Conservation (phyloP, 441 rosid species). For the Croton setiger region DNA sequence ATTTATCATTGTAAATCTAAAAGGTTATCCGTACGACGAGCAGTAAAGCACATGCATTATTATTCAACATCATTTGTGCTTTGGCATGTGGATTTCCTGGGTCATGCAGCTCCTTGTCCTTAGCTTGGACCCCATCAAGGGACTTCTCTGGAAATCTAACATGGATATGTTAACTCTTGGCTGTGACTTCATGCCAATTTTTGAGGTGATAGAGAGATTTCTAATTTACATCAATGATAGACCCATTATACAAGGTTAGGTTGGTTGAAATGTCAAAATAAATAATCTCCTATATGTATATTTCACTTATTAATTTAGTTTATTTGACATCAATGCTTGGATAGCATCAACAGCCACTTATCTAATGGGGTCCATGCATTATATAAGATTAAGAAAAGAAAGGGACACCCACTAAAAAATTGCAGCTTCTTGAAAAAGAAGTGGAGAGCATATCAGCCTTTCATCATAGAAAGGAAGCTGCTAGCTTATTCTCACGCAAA, state of each 20-base stretch:
- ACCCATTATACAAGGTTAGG: constrained; percentile 8
- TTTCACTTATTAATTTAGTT: background rate
- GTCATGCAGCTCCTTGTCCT: background rate
- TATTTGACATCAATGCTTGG: constrained; percentile 4
- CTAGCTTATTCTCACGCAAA: background rate
- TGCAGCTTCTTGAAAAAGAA: background rate
- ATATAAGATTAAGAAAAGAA: background rate
- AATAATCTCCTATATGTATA: too few relatives aligned
- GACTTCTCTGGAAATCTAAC: constrained; percentile 5
- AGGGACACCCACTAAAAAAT: background rate
- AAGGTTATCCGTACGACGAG: background rate
- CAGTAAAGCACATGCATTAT: constrained; percentile 21
- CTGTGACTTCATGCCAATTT: background rate
- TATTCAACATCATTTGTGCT: constrained; percentile 6
- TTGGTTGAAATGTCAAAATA: constrained; percentile 1
- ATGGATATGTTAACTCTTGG: background rate
- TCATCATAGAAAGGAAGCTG: background rate
- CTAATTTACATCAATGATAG: background rate
- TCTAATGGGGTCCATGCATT: background rate
- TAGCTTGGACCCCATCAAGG: background rate
- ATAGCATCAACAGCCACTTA: constrained; percentile 17
- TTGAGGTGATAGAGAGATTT: background rate
- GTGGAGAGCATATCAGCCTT: background rate
- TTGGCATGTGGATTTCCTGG: constrained; percentile 27
- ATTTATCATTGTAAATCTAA: background rate